Percentiles rank a stretch among this genome's conserved stretches.
Evolutionary conservation across 2,329 filamentous ascomycete species (phyloP).

Genomic region (Colletotrichum lindemuthianum): DNA sequence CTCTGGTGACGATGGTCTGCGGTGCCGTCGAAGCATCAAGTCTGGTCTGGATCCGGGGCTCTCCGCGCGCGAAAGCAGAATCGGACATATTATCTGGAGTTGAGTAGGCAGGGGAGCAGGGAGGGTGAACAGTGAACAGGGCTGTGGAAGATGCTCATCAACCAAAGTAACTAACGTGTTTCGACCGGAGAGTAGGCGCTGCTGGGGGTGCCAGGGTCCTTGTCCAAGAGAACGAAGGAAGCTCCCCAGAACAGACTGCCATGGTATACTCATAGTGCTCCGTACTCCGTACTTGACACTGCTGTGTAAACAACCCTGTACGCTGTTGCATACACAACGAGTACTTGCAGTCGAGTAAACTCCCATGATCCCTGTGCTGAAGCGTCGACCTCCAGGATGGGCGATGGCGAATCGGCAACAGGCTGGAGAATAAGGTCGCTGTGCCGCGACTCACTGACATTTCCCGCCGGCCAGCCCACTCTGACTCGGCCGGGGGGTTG

Average conservation of each 20-base stretch:
- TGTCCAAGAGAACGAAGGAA: conserved; percentile 27
- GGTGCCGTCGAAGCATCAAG: conserved; percentile 35
- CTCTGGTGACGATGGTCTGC: conserved; percentile 48
- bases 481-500: conserved; percentile 20
- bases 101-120: conserved; percentile 46
- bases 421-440: conserved; percentile 34
- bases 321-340: no score
- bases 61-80: conserved; percentile 55
- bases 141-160: conserved; percentile 49
- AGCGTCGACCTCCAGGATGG: conserved; percentile 29
- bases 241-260: neutral
- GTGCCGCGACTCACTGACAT: conserved; percentile 36
- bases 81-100: conserved; percentile 60
- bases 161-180: conserved; percentile 54
- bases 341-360: neutral
- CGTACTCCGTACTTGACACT: no score
- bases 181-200: conserved; percentile 50
- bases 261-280: no score
- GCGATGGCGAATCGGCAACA: conserved; percentile 37
- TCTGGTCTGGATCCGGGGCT: conserved; percentile 49
- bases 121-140: conserved; percentile 49
- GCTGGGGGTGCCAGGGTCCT: conserved; percentile 35
- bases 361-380: conserved; percentile 34
- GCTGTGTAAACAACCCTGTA: no score
- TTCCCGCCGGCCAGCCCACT: conserved; percentile 46